Evolutionary conservation across 2,329 filamentous ascomycete species (phyloP).

Genomic region (Pseudocercospora cruenta): DNA sequence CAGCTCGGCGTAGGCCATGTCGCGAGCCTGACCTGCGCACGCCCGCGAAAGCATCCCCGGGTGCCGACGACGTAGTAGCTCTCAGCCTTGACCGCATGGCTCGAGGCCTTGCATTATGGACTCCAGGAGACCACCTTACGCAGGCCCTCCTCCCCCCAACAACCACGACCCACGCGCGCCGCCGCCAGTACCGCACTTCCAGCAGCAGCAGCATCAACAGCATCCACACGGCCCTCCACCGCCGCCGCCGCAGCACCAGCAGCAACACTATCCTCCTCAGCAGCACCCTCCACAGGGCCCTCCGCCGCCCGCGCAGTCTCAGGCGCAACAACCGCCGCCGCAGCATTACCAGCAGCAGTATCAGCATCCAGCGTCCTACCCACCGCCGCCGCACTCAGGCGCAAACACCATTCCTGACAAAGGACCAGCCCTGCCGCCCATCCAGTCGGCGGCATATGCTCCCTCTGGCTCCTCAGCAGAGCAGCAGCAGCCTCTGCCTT

Average conservation of each 20-base stretch:
- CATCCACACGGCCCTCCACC: slow-evolving; percentile 9
- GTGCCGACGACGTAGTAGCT: slow-evolving; percentile 24
- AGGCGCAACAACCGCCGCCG: slow-evolving; percentile 17
- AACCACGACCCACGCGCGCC: slow-evolving; percentile 17
- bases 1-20: slow-evolving; percentile 17
- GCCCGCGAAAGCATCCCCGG: slow-evolving; percentile 28
- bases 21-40: slow-evolving; percentile 22
- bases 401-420: slow-evolving; percentile 24
- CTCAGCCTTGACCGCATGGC: slow-evolving; percentile 31
- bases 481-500: slow-evolving; percentile 30
- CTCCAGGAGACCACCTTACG: slow-evolving; percentile 24
- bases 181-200: slow-evolving; percentile 21
- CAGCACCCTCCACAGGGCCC: slow-evolving; percentile 18
- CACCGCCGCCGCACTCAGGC: slow-evolving; percentile 23
- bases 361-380: slow-evolving; percentile 26
- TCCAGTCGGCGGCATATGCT: slow-evolving; percentile 31
- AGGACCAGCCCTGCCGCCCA: slow-evolving; percentile 32
- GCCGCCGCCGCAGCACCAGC: slow-evolving; percentile 19
- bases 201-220: slow-evolving; percentile 13
- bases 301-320: slow-evolving; percentile 8
- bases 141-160: slow-evolving; percentile 19
- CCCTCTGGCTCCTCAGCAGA: slow-evolving; percentile 31
- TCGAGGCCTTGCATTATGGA: slow-evolving; percentile 29
- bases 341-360: slow-evolving; percentile 17
- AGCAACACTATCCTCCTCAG: slow-evolving; percentile 19